phyloP scores from a whole-genome alignment of 2,329 filamentous ascomycete species.

The Colletotrichum tropicale region DNA sequence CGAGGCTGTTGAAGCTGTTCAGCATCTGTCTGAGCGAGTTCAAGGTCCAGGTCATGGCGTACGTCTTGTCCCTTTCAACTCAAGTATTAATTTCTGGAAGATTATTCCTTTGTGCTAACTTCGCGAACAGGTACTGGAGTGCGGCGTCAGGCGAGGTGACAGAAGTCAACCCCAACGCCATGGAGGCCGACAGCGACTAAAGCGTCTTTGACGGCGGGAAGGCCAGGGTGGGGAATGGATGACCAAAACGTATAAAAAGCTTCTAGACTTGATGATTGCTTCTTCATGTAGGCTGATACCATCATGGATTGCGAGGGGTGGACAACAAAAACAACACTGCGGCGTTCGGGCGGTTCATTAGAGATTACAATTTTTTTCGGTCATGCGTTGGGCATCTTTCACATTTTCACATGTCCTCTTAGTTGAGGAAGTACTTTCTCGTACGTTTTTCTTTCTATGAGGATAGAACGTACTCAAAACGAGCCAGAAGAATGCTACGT shows the following conservation, averaged over 20 bases:
- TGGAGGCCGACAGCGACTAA: slow-evolving; percentile 35
- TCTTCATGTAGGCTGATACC: slow-evolving; percentile 23
- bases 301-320: slow-evolving; percentile 22
- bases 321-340: slow-evolving; percentile 12
- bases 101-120: not conserved
- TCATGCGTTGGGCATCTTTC: slow-evolving; percentile 6
- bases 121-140: slow-evolving; percentile 60
- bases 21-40: slow-evolving; percentile 91
- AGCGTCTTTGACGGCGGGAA: not conserved
- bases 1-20: slow-evolving; percentile 91
- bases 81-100: not conserved
- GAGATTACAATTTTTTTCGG: not conserved
- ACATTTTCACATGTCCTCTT: not conserved
- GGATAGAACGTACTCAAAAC: not conserved
- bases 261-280: slow-evolving; percentile 22
- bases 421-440: not conserved
- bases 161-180: slow-evolving; percentile 48
- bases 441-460: not conserved
- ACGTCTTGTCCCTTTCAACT: slow-evolving; percentile 36
- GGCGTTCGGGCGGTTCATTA: slow-evolving; percentile 17
- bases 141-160: slow-evolving; percentile 64
- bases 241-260: not conserved
- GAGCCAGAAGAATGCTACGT: not conserved
- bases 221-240: not conserved
- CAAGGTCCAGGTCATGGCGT: slow-evolving; percentile 78